Evolutionary conservation across 75 land plant species (phyloP), one percentile per base, ranked within the genome.

Genomic region (Gnetum montanum): DNA sequence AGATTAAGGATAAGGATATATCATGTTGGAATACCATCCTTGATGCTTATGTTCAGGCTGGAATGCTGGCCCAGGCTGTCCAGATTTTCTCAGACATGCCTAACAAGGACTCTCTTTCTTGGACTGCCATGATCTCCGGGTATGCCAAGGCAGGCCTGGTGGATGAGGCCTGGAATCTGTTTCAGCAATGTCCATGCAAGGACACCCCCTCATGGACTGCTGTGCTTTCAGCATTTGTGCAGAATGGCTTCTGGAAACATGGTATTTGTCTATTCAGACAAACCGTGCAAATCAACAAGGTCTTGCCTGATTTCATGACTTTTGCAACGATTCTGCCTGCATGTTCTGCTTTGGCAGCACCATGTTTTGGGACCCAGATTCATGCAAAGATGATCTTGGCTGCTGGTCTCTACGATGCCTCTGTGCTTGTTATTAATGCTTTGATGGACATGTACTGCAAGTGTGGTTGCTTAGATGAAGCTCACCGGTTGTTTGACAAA

Each of bases 381-480:
- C n/a, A n/a, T n/a, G n/a, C n/a, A n/a, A n/a, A 54, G 15, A 1
- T 53, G n/a, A 35, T 34, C 1, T 28, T 16, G 6, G 2, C 23
- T 0, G 50, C 54, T 24, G 44, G 44, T 18, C 26, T 34, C 12
- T 1, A 61, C 16, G 52, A 54, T 29, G 2, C n/a, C 4, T 18
- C n/a, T n/a, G n/a, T n/a, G n/a, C n/a, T 53, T 53, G 55, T 53
- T 11, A 24, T 22, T 3, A 57, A 43, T 36, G 20, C 59, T 4
- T 40, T 57, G 45, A 4, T 57, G 18, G 59, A 57, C 43, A 57
- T 57, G 59, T 57, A 57, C 40, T 26, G 28, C 12, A 57, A 57
- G 13, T 57, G 44, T 40, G 59, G 59, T 22, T 8, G 20, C 43
- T 38, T 57, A 43, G 22, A 24, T 18, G 22, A 56, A 31, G 44